Conservation (phyloP, 805 yeast species). For the Candida khao-thaluensis region DNA sequence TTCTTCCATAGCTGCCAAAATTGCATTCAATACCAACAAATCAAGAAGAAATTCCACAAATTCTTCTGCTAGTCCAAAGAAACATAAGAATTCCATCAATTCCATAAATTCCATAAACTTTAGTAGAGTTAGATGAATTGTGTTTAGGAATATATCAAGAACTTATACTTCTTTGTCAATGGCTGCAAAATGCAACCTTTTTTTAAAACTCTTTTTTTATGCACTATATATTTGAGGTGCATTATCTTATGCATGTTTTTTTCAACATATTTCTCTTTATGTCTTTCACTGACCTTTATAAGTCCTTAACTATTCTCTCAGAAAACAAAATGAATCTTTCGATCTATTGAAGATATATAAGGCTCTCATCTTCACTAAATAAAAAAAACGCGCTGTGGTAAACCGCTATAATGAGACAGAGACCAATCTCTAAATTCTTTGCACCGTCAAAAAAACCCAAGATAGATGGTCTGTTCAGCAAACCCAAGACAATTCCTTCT, state of each 20-base stretch:
- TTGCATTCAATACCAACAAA: conserved; percentile 25
- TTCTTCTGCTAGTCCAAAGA: conserved; percentile 12
- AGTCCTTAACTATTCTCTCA: too few relatives aligned
- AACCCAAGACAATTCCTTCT: neutral
- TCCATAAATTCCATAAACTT: conserved; percentile 18
- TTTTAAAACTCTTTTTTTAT: too few relatives aligned
- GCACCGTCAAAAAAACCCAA: conserved; percentile 1
- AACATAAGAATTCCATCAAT: conserved; percentile 15
- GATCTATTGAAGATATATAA: too few relatives aligned
- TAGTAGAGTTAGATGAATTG: conserved; percentile 14
- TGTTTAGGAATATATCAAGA: neutral
- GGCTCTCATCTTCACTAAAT: too few relatives aligned
- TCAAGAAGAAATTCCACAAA: conserved; percentile 12
- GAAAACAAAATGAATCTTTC: too few relatives aligned
- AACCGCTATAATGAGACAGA: conserved; percentile 7
- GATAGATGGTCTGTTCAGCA: neutral
- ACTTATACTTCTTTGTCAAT: too few relatives aligned
- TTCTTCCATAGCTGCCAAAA: conserved; percentile 28
- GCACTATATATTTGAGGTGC: too few relatives aligned
- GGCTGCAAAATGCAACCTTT: too few relatives aligned
- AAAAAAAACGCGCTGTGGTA: too few relatives aligned
- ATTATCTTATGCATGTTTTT: too few relatives aligned
- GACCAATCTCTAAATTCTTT: conserved; percentile 10
- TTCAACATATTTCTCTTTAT: too few relatives aligned
- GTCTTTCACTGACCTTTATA: too few relatives aligned